Conservation (phyloP, 73 alveolate species). For the Paramecium sonneborni region DNA sequence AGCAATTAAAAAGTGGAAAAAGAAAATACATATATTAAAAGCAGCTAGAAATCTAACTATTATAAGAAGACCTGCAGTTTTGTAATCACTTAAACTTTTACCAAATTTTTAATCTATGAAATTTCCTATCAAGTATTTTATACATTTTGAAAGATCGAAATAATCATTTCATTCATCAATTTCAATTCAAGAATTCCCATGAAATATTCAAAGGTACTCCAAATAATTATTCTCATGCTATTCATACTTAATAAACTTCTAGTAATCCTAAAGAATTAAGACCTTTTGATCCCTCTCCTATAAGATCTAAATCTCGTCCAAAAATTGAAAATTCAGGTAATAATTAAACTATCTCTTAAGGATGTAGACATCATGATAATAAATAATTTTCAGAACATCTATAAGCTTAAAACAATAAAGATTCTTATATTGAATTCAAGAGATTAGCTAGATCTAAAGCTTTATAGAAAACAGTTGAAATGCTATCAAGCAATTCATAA, state of each 20-base stretch:
- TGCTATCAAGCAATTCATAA: not conserved
- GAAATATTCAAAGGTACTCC: not conserved
- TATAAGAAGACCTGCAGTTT: not conserved
- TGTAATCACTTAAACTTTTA: not conserved
- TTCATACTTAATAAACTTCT: not conserved
- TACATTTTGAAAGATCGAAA: not conserved
- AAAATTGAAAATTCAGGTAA: not conserved
- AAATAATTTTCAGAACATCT: not conserved
- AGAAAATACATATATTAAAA: not conserved
- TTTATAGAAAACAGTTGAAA: not conserved
- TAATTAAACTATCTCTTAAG: not conserved
- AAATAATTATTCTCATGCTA: not conserved
- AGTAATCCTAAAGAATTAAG: not conserved
- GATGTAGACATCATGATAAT: not conserved
- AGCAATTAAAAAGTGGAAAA: not conserved
- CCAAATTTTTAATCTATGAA: not conserved
- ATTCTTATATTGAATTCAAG: not conserved
- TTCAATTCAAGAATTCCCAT: not conserved
- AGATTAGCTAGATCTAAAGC: not conserved
- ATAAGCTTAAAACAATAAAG: not conserved
- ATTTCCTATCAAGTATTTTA: not conserved
- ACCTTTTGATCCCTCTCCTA: not conserved
- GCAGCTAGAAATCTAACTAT: conserved; percentile 5
- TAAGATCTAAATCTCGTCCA: not conserved
- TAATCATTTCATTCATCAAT: not conserved